phyloP scores from a whole-genome alignment of 352 stramenopile genomes.

The Aphanomyces cochlioides region DNA sequence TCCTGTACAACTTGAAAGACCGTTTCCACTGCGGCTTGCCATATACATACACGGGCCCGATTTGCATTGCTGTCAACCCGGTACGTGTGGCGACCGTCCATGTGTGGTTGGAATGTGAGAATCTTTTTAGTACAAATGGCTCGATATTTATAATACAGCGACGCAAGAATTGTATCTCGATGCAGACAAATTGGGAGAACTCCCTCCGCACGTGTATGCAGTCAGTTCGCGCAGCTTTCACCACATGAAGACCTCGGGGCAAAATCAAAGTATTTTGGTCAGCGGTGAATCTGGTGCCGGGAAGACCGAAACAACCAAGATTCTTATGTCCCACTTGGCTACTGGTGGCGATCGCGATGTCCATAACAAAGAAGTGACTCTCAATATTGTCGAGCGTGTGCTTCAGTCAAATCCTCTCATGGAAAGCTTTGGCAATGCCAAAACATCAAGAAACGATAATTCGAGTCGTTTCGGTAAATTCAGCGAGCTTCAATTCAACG shows the following conservation, averaged over 20 bases:
- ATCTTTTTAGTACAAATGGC: conserved; percentile 82
- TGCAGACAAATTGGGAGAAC: conserved; percentile 51
- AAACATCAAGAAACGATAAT: conserved; percentile 96
- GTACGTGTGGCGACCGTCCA: conserved; percentile 45
- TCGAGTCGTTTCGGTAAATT: conserved; percentile 95
- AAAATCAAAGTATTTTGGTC: conserved; percentile 80
- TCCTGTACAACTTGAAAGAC: conserved; percentile 89
- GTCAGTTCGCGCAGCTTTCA: conserved; percentile 71
- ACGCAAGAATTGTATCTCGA: conserved; percentile 76
- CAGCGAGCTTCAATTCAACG: conserved; percentile 92
- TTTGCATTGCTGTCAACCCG: conserved; percentile 97
- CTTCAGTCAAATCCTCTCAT: conserved; percentile 82
- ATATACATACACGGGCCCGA: conserved; percentile 96
- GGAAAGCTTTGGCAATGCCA: conserved; percentile 96
- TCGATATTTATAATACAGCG: conserved; percentile 85
- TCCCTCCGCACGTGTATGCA: conserved; percentile 80
- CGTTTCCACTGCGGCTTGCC: conserved; percentile 86
- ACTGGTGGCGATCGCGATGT: conserved; percentile 41
- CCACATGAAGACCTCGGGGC: conserved; percentile 77
- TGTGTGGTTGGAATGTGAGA: conserved; percentile 8
- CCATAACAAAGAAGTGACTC: conserved; percentile 42
- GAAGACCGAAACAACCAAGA: conserved; percentile 96
- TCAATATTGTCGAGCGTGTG: conserved; percentile 78
- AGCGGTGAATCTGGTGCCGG: conserved; percentile 88
- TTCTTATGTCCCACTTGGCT: conserved; percentile 93